Evolutionary conservation across 2,329 filamentous ascomycete species (phyloP).

Genomic region (Pochonia chlamydosporia): DNA sequence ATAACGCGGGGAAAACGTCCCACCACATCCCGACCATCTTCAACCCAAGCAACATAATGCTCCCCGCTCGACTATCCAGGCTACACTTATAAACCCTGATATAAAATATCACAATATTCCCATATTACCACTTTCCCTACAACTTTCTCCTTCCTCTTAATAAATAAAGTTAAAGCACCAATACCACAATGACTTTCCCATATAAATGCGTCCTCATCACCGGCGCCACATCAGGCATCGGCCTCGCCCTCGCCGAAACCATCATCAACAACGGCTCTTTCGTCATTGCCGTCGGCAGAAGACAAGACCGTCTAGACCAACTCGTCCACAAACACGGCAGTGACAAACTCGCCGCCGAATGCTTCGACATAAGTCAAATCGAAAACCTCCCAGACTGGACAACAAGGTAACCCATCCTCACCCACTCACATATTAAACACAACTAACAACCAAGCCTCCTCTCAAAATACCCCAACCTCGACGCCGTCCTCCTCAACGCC

Average conservation of each 20-base stretch:
- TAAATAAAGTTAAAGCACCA: too few relatives aligned
- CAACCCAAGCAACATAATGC: too few relatives aligned
- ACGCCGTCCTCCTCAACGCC: conserved; percentile 42
- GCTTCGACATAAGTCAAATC: conserved; percentile 37
- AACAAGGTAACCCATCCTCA: conserved; percentile 3
- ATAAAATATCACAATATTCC: too few relatives aligned
- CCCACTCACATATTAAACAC: not conserved
- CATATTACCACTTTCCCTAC: too few relatives aligned
- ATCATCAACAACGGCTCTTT: conserved; percentile 34
- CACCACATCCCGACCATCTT: too few relatives aligned
- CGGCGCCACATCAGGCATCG: conserved; percentile 18
- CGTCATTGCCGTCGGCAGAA: conserved; percentile 41
- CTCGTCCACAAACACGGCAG: conserved; percentile 38
- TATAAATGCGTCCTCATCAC: conserved; percentile 51
- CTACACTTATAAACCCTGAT: too few relatives aligned
- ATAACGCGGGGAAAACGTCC: too few relatives aligned
- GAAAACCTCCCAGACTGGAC: conserved; percentile 22
- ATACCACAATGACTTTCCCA: conserved; percentile 11
- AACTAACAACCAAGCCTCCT: not conserved
- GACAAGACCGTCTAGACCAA: conserved; percentile 40
- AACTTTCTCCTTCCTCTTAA: too few relatives aligned
- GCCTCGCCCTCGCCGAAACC: conserved; percentile 22
- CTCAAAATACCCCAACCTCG: conserved; percentile 47
- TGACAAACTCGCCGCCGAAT: conserved; percentile 28
- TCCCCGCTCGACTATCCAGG: too few relatives aligned